Percentiles rank a stretch among this genome's conserved stretches.
Conservation (phyloP, 2,329 filamentous ascomycete species). For the Neophaeococcomyces aloes region DNA sequence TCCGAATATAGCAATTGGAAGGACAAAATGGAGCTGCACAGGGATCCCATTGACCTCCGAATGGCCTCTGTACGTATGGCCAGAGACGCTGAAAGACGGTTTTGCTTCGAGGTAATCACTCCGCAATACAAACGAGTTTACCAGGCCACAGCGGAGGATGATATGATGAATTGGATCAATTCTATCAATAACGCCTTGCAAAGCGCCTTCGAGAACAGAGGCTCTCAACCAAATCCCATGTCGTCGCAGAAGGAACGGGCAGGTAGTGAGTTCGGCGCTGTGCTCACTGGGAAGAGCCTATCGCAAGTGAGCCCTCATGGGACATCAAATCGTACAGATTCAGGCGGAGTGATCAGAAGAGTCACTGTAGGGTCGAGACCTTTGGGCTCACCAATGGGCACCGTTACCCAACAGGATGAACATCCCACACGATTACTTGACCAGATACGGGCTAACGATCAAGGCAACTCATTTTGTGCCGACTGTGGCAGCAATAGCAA, state of each 20-base stretch:
- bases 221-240: conserved; percentile 39
- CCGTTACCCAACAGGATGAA: conserved; percentile 62
- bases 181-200: conserved; percentile 92
- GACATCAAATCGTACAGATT: conserved; percentile 32
- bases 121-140: conserved; percentile 93
- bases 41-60: conserved; percentile 92
- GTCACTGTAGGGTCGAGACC: conserved; percentile 88
- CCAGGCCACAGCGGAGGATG: conserved; percentile 93
- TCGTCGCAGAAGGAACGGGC: conserved; percentile 49
- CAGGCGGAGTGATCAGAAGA: conserved; percentile 61
- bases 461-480: conserved; percentile 86
- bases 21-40: conserved; percentile 88
- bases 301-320: conserved; percentile 46
- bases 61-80: conserved; percentile 96
- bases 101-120: conserved; percentile 97
- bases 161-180: conserved; percentile 93
- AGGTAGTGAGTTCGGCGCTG: conserved; percentile 80
- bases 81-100: conserved; percentile 82
- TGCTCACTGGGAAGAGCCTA: conserved; percentile 82
- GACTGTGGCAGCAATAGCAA: conserved; percentile 87
- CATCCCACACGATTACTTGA: conserved; percentile 78
- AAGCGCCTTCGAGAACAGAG: conserved; percentile 80
- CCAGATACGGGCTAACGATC: conserved; percentile 76
- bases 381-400: conserved; percentile 55
- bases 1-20: conserved; percentile 99